A percentile compares a stretch with the other conserved stretches of the same genome.
These are phyloP conservation scores for Cadophora sp. DNA, from an alignment of 2,329 filamentous ascomycete genomes.

Conservation along the genomic window DNA sequence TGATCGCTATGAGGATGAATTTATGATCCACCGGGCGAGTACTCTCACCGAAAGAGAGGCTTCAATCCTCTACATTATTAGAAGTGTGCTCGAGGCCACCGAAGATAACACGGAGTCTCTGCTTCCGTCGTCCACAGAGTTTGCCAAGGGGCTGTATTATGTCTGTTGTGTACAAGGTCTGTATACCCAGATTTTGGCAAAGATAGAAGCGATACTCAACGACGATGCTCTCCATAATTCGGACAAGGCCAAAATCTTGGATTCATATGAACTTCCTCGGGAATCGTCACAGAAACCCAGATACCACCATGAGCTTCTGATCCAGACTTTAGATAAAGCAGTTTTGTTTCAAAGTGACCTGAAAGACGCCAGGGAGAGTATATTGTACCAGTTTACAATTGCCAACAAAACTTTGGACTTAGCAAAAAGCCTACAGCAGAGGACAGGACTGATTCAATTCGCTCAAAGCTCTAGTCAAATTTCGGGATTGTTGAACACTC, in stretches of 20 bases:
- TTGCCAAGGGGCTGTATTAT: not conserved
- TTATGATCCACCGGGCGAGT: not conserved
- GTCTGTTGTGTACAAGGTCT: slow-evolving; percentile 2
- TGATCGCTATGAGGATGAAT: not conserved
- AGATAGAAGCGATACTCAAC: not conserved
- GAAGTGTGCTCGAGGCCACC: not conserved
- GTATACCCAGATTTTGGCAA: not conserved
- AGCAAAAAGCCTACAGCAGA: not conserved
- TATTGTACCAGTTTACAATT: not conserved
- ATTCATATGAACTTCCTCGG: not conserved
- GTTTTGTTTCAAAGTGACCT: not conserved
- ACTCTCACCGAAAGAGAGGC: not conserved
- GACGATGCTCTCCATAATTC: not conserved
- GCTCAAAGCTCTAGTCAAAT: not conserved
- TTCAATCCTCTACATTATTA: not conserved
- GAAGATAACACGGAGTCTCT: not conserved
- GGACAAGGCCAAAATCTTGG: not conserved
- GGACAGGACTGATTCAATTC: not conserved
- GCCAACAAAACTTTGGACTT: not conserved
- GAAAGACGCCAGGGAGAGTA: not conserved
- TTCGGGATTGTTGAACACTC: not conserved
- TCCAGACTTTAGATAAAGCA: not conserved
- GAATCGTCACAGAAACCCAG: not conserved
- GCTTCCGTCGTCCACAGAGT: not conserved
- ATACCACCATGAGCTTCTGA: not conserved